Evolutionary conservation across 2,329 filamentous ascomycete genomes (phyloP).

Genomic region (Epichloe brachyelytri): DNA sequence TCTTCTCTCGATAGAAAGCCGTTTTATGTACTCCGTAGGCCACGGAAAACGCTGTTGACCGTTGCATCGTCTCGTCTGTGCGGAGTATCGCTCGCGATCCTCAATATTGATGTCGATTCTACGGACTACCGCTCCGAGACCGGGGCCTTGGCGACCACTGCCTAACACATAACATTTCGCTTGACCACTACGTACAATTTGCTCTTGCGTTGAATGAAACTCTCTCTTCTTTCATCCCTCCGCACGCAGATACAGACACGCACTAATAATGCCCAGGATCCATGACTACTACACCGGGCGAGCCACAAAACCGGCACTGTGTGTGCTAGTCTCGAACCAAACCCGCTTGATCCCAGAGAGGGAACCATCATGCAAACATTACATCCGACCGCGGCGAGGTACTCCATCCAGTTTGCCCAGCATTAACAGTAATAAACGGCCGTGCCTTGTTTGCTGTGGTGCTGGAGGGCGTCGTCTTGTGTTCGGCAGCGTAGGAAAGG

Average conservation of each 20-base stretch:
- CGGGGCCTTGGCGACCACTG: neutral
- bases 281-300: neutral
- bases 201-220: neutral
- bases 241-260: neutral
- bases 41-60: too few species aligned
- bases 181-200: neutral
- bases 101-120: too few species aligned
- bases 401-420: neutral
- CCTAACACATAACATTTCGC: neutral
- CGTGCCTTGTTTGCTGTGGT: neutral
- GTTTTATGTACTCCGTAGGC: too few species aligned
- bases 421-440: neutral
- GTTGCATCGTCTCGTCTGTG: neutral
- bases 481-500: neutral
- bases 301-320: slow-evolving; percentile 1
- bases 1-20: neutral
- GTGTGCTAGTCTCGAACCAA: neutral
- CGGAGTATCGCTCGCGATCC: neutral
- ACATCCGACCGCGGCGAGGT: slow-evolving; percentile 1
- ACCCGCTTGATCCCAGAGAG: slow-evolving; percentile 1
- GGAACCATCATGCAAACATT: slow-evolving; percentile 2
- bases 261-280: neutral
- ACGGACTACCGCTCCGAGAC: neutral
- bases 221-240: neutral
- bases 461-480: neutral